phyloP scores from a whole-genome alignment of 176 grass and related monocot genomes.

The Zoysia japonica region DNA sequence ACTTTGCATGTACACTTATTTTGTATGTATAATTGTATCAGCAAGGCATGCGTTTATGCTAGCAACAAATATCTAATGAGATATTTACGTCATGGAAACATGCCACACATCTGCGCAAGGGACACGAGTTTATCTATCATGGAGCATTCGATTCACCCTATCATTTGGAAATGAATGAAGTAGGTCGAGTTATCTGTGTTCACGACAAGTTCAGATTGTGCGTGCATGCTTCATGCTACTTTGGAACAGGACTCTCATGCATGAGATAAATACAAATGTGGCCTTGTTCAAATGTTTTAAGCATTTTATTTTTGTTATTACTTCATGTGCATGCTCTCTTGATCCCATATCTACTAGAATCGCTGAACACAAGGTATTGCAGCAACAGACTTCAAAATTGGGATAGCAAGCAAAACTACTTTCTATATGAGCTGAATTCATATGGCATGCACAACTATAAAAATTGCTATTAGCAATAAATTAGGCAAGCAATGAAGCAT shows the following conservation, averaged over 20 bases:
- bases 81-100: neutral
- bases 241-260: neutral
- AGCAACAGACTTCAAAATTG: too few species aligned
- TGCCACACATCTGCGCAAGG: neutral
- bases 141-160: conserved; percentile 17
- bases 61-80: neutral
- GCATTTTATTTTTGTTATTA: too few species aligned
- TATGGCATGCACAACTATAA: neutral
- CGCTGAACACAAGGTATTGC: too few species aligned
- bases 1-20: neutral
- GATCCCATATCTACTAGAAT: too few species aligned
- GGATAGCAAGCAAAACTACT: too few species aligned
- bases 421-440: too few species aligned
- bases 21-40: neutral
- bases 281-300: too few species aligned
- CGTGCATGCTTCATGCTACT: neutral
- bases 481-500: neutral
- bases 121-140: neutral
- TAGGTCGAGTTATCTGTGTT: neutral
- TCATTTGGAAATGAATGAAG: conserved; percentile 26
- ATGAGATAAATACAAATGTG: neutral
- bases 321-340: too few species aligned
- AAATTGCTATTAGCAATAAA: neutral
- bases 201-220: neutral
- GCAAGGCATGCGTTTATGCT: conserved; percentile 6